Base-by-base conservation (phyloP, 2,329 filamentous ascomycete genomes). In the Moelleriella libera region DNA sequence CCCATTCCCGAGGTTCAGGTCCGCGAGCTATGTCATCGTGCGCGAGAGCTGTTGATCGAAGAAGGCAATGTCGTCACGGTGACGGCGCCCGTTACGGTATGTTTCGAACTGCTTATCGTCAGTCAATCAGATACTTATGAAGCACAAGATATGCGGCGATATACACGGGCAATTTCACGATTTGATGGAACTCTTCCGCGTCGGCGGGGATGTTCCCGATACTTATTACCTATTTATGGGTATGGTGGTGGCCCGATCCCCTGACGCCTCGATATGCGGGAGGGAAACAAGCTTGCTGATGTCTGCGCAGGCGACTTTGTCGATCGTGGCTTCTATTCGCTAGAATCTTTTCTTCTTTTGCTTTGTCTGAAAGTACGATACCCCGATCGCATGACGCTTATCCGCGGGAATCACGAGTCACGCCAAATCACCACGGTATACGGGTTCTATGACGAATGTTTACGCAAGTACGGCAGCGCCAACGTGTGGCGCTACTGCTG, bases 191-290 rank as follows among this genome's bases (percentile, higher is more conserved):
- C 78, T 96, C 5, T 96, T 96, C 63, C 80, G 88, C 47, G 89
- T 96, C 4, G 89, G 89, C 51, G 89, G 89, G 53, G 88, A 95
- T 63, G 87, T 94, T 4, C 89, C 89, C 41, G 90, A 96, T 60
- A 96, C 89, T 32, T 95, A 94, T 61, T 96, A 96, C 65, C 78
- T 96, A 4, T 96, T 96, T 68, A 95, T 96, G 88, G 89, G 83
- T 86, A 72, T 43, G 67, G 39, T 8, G 34, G 34, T 1, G 34
- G 34, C 12, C 34, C 12, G 34, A 9, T 37, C 34, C 34, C 8
- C 34, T 37, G 34, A 37, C 34, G 21, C 21, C 21, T 21, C 21
- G 21, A 21, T 21, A 21, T 21, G 21, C 21, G 21, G 21, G 21
- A 21, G 21, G 21, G 21, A 21, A 21, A 21, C 21, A 21, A 21